Percentiles rank a stretch among this genome's conserved stretches.
These are phyloP conservation scores for Tremella yokohamensis DNA, from an alignment of 768 basidiomycete species.

Conservation along the genomic window DNA sequence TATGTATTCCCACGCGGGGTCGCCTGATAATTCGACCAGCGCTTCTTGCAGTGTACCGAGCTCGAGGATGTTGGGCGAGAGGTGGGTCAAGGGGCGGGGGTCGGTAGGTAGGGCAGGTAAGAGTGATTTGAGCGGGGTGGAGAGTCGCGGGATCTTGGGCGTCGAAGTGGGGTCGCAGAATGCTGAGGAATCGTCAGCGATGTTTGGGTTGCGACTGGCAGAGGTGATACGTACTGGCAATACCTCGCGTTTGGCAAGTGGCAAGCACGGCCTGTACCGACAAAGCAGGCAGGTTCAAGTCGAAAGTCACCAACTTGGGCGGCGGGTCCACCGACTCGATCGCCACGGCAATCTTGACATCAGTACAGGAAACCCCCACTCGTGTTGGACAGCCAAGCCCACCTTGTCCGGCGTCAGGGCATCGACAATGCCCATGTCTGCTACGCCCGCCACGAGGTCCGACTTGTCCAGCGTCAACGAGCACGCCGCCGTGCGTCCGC, in stretches of 20 bases:
- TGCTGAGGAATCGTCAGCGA: slow-evolving; percentile 55
- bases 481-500: slow-evolving; percentile 70
- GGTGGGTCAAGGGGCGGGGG: slow-evolving; percentile 59
- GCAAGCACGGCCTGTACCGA: slow-evolving; percentile 58
- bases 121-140: slow-evolving; percentile 21
- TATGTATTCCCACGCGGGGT: neutral
- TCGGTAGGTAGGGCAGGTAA: slow-evolving; percentile 6
- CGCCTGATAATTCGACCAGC: neutral
- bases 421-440: slow-evolving; percentile 73
- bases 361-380: neutral
- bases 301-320: slow-evolving; percentile 42
- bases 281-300: slow-evolving; percentile 52
- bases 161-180: slow-evolving; percentile 93
- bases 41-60: slow-evolving; percentile 50
- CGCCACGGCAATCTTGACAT: neutral
- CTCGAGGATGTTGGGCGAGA: slow-evolving; percentile 83
- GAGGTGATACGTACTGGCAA: slow-evolving; percentile 56
- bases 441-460: slow-evolving; percentile 74
- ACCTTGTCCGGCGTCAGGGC: slow-evolving; percentile 57
- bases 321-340: neutral
- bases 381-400: slow-evolving; percentile 19
- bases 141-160: slow-evolving; percentile 68
- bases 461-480: slow-evolving; percentile 79
- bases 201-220: too few species aligned
- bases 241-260: slow-evolving; percentile 56